Conservation (phyloP, 1,284 basidiomycete species). For the Tranzscheliella williamsii region DNA sequence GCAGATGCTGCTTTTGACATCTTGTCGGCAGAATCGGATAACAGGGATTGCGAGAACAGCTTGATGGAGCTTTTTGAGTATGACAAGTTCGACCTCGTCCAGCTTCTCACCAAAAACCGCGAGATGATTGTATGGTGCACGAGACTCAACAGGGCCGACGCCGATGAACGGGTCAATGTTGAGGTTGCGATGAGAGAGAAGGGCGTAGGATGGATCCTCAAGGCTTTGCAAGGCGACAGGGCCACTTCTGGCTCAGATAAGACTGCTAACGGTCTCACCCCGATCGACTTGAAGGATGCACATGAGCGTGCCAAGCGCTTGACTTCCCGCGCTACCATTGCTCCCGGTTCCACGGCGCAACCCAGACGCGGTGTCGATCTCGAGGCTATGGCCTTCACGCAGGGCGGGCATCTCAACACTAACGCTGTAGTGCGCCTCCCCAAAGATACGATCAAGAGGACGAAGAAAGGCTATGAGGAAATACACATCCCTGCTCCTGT, state of each 20-base stretch:
- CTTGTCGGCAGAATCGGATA: slow-evolving; percentile 79
- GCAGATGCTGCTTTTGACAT: slow-evolving; percentile 82
- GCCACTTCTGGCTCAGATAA: background rate
- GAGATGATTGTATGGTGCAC: slow-evolving; percentile 98
- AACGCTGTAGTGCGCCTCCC: slow-evolving; percentile 98
- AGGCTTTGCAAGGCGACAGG: slow-evolving; percentile 67
- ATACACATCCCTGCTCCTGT: slow-evolving; percentile 96
- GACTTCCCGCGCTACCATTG: slow-evolving; percentile 83
- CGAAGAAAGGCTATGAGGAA: slow-evolving; percentile 96
- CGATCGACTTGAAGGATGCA: slow-evolving; percentile 75
- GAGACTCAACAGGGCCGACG: slow-evolving; percentile 85
- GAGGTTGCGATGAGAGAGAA: slow-evolving; percentile 99
- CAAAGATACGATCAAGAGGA: slow-evolving; percentile 94
- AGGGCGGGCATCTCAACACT: slow-evolving; percentile 95
- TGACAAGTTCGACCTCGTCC: slow-evolving; percentile 84
- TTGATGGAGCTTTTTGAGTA: slow-evolving; percentile 98
- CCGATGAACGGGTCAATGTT: slow-evolving; percentile 87
- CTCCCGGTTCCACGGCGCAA: slow-evolving; percentile 78
- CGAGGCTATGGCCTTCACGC: slow-evolving; percentile 90
- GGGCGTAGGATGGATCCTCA: slow-evolving; percentile 91
- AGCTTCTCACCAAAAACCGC: slow-evolving; percentile 89
- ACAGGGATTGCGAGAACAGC: slow-evolving; percentile 94
- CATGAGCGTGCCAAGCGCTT: slow-evolving; percentile 63
- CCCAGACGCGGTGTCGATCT: slow-evolving; percentile 87
- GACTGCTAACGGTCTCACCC: slow-evolving; percentile 63